Base-by-base conservation (phyloP, 768 basidiomycete genomes). In the Lactifluus subvellereus region DNA sequence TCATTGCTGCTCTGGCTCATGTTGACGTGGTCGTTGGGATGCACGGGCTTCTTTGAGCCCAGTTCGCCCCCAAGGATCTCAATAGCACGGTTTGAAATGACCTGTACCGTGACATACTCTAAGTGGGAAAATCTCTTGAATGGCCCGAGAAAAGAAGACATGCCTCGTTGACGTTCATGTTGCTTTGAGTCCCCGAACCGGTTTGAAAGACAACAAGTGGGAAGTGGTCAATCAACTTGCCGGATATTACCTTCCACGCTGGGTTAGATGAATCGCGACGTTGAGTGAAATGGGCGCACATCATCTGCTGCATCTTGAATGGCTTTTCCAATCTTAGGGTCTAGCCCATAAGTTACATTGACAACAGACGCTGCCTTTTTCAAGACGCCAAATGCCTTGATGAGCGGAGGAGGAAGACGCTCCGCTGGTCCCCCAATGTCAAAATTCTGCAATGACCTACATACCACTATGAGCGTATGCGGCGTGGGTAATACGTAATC, bases 21-120 rank as follows among this genome's bases (percentile, higher is more conserved):
- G 80, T 99, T 99, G 70, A 98, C 95, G 76, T 99, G 97, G 72
- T 99, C 97, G 75, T 99, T 99, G 42, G 97, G 97, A 74, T 99
- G 97, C 2, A 99, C 95, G 9, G 97, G 97, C 70, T 81, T 92
- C 81, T 98, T 99, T 51, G 91, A 93, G 38, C 97, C 97, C 60
- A 98, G 80, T 77, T 94, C 82, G 18, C 97, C 97, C 7, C 97
- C 97, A 64, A 98, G 85, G 65, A 97, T 77, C 77, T 99, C 94
- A 71, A 98, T 99, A 38, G 97, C 97, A 62, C 96, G 87, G 75
- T 99, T 99, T 30, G 95, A 96, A 72, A 99, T 95, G 70, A 98
- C 95, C 91, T 94, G 62, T 47, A 32, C 22, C 20, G 27, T 18
- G 13, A 40, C 20, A 33, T 47, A 11, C 16, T 35, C 20, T 53